Evolutionary conservation across 495 filamentous ascomycete genomes (phyloP).

Genomic region (Penicillium turbatum): DNA sequence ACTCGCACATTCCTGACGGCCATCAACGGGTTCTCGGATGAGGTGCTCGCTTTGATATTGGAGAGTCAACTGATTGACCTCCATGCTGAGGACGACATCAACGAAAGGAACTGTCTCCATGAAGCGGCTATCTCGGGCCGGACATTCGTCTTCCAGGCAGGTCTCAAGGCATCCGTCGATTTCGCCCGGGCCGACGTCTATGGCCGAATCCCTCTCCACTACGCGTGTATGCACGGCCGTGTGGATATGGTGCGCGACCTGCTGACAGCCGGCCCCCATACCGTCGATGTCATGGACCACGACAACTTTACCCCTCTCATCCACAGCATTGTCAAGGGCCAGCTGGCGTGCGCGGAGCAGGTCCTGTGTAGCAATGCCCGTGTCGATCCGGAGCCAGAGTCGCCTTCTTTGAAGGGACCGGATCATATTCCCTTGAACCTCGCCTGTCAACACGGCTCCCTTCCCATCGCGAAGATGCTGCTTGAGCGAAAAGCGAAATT

Average conservation of each 20-base stretch:
- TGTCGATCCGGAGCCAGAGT: slow-evolving; percentile 64
- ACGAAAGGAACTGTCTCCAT: slow-evolving; percentile 92
- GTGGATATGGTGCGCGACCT: slow-evolving; percentile 77
- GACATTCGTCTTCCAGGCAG: slow-evolving; percentile 66
- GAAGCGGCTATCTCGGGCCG: slow-evolving; percentile 90
- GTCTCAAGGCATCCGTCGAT: slow-evolving; percentile 65
- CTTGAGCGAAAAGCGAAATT: slow-evolving; percentile 72
- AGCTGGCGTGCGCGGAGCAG: slow-evolving; percentile 70
- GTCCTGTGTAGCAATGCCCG: slow-evolving; percentile 69
- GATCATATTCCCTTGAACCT: slow-evolving; percentile 94
- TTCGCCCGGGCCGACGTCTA: slow-evolving; percentile 84
- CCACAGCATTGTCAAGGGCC: slow-evolving; percentile 84
- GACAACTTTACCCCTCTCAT: slow-evolving; percentile 97
- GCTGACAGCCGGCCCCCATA: slow-evolving; percentile 54
- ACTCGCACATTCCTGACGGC: slow-evolving; percentile 86
- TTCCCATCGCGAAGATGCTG: slow-evolving; percentile 75
- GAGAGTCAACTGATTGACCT: slow-evolving; percentile 80
- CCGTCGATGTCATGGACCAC: slow-evolving; percentile 83
- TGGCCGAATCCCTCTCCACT: slow-evolving; percentile 88
- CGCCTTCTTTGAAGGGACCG: slow-evolving; percentile 45
- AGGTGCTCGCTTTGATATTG: slow-evolving; percentile 69
- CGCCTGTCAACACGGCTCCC: slow-evolving; percentile 86
- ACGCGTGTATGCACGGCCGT: slow-evolving; percentile 91
- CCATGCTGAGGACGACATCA: slow-evolving; percentile 90
- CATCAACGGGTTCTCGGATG: slow-evolving; percentile 77